These are phyloP conservation scores for Chalciporus sphaerocephalus DNA, from an alignment of 768 basidiomycete genomes.

Conservation along the genomic window DNA sequence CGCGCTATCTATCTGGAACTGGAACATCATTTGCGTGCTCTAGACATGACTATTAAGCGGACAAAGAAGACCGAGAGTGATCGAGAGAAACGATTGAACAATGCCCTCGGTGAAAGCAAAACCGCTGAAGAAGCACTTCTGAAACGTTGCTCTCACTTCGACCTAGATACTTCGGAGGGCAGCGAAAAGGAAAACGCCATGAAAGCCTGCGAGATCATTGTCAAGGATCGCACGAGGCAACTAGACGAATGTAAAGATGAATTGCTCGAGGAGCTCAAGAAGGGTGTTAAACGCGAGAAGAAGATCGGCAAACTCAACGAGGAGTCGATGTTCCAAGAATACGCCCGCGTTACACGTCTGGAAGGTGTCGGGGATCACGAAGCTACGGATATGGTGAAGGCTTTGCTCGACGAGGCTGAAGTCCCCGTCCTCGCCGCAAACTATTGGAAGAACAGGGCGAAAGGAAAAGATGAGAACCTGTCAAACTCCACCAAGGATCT, in stretches of 20 bases:
- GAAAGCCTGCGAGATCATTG: conserved; percentile 91
- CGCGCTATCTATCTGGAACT: conserved; percentile 92
- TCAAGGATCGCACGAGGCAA: conserved; percentile 74
- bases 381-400: conserved; percentile 56
- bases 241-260: conserved; percentile 76
- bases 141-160: conserved; percentile 94
- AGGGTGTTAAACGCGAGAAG: conserved; percentile 66
- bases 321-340: conserved; percentile 79
- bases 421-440: conserved; percentile 35
- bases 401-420: conserved; percentile 58
- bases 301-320: conserved; percentile 55
- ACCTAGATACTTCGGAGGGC: conserved; percentile 56
- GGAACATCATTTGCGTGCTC: conserved; percentile 85
- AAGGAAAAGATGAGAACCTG: conserved; percentile 56
- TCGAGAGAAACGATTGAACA: conserved; percentile 80
- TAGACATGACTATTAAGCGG: conserved; percentile 74
- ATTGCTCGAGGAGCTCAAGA: conserved; percentile 58
- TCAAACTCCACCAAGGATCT: conserved; percentile 55
- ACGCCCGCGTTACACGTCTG: conserved; percentile 60
- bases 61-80: conserved; percentile 74
- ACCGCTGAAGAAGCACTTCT: conserved; percentile 89
- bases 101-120: conserved; percentile 85
- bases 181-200: conserved; percentile 69
- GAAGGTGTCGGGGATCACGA: conserved; percentile 73
- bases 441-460: conserved; percentile 35